Percentiles rank a stretch among this genome's conserved stretches.
These are phyloP conservation scores for Candida pseudofarinosa DNA, from an alignment of 805 yeast species.

Conservation along the genomic window DNA sequence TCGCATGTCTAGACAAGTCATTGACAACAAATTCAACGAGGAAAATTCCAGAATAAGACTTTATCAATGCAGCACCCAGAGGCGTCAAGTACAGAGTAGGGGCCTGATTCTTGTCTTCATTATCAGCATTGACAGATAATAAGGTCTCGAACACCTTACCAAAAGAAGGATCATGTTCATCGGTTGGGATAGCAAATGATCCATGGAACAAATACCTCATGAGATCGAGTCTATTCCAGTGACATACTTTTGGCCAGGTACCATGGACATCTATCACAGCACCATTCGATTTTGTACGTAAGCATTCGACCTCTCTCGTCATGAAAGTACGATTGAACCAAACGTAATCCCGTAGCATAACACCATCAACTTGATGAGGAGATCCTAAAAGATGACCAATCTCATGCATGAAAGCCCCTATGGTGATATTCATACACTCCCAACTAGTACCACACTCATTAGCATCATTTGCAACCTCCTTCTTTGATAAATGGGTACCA, in stretches of 20 bases:
- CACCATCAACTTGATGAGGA: constrained; percentile 87
- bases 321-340: constrained; percentile 78
- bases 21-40: constrained; percentile 67
- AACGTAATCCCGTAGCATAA: constrained; percentile 84
- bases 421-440: constrained; percentile 82
- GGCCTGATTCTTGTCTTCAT: constrained; percentile 11
- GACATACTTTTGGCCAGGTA: constrained; percentile 58
- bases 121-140: constrained; percentile 11
- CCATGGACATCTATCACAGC: constrained; percentile 38
- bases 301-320: constrained; percentile 59
- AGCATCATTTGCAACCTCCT: constrained; percentile 87
- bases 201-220: constrained; percentile 79
- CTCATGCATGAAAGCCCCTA: constrained; percentile 95
- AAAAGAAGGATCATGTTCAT: constrained; percentile 43
- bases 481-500: constrained; percentile 54
- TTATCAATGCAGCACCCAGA: constrained; percentile 30
- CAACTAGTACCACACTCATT: constrained; percentile 81
- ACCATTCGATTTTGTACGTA: constrained; percentile 49
- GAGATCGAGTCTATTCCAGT: constrained; percentile 83
- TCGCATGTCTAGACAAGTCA: constrained; percentile 49
- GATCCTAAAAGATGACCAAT: constrained; percentile 89
- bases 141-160: constrained; percentile 33
- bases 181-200: constrained; percentile 68
- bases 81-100: constrained; percentile 22
- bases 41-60: constrained; percentile 65